phyloP scores from a whole-genome alignment of 768 basidiomycete species.

The Lactarius psammicola region DNA sequence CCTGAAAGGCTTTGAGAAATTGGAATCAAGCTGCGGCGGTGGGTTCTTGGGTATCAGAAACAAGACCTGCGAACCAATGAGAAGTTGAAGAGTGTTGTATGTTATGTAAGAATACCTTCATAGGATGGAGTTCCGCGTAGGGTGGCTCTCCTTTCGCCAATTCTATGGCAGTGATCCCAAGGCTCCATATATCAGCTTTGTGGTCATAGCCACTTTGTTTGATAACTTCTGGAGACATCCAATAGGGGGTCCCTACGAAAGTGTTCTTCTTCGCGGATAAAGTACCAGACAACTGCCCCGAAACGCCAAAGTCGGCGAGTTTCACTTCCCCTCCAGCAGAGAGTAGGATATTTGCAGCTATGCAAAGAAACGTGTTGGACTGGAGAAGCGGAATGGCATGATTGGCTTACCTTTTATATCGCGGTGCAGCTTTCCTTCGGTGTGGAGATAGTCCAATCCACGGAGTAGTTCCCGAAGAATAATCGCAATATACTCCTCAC shows the following conservation, averaged over 20 bases:
- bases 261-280: constrained; percentile 96
- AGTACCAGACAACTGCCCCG: constrained; percentile 92
- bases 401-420: constrained; percentile 86
- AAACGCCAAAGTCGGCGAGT: constrained; percentile 97
- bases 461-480: constrained; percentile 88
- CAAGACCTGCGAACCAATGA: constrained; percentile 58
- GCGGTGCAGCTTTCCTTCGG: constrained; percentile 95
- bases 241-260: constrained; percentile 96
- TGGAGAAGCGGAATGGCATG: background rate
- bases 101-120: constrained; percentile 68
- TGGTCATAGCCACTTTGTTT: constrained; percentile 99
- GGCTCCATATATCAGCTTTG: constrained; percentile 98
- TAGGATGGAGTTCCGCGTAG: constrained; percentile 96
- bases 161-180: constrained; percentile 97
- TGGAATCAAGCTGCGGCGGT: constrained; percentile 85
- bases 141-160: constrained; percentile 97
- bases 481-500: constrained; percentile 99
- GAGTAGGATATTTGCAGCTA: constrained; percentile 92
- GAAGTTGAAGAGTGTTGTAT: background rate
- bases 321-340: constrained; percentile 95
- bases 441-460: constrained; percentile 93
- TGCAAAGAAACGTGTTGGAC: background rate
- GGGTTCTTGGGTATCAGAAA: constrained; percentile 99
- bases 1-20: constrained; percentile 89
- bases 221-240: constrained; percentile 99